Evolutionary conservation across 2,329 filamentous ascomycete species (phyloP).

Genomic region (Microdochium bolleyi): DNA sequence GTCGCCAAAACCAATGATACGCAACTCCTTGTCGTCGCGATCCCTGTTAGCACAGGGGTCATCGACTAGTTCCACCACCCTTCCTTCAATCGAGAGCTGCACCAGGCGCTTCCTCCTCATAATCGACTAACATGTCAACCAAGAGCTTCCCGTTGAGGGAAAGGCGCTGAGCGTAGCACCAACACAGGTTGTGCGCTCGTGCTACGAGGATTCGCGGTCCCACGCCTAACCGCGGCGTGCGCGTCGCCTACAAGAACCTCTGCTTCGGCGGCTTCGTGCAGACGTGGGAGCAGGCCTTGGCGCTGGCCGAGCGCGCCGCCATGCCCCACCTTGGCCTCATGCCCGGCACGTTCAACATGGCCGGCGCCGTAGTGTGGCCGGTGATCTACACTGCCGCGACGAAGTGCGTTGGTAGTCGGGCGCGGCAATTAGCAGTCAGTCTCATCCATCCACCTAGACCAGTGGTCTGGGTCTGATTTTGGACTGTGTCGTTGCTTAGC

Average conservation of each 20-base stretch:
- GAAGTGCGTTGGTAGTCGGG: not conserved
- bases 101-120: not conserved
- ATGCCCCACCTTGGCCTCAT: conserved; percentile 10
- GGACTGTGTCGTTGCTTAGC: not conserved
- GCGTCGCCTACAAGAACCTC: conserved; percentile 1
- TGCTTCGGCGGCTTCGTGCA: conserved; percentile 1
- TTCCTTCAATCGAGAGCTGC: not conserved
- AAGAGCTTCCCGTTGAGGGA: not conserved
- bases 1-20: not conserved
- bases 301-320: conserved; percentile 2
- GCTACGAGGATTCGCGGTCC: not conserved
- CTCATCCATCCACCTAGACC: not conserved
- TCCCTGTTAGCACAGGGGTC: not conserved
- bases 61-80: not conserved
- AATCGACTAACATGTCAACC: not conserved
- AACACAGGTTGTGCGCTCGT: not conserved
- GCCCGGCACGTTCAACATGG: conserved; percentile 19
- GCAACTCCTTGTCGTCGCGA: not conserved
- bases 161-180: not conserved
- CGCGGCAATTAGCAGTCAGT: not conserved
- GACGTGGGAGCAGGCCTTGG: conserved; percentile 9
- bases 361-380: conserved; percentile 1
- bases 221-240: not conserved
- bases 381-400: not conserved
- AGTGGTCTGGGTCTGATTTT: not conserved